These are phyloP conservation scores for Dipodascopsis uninucleata DNA, from an alignment of 805 yeast genomes.

Conservation along the genomic window DNA sequence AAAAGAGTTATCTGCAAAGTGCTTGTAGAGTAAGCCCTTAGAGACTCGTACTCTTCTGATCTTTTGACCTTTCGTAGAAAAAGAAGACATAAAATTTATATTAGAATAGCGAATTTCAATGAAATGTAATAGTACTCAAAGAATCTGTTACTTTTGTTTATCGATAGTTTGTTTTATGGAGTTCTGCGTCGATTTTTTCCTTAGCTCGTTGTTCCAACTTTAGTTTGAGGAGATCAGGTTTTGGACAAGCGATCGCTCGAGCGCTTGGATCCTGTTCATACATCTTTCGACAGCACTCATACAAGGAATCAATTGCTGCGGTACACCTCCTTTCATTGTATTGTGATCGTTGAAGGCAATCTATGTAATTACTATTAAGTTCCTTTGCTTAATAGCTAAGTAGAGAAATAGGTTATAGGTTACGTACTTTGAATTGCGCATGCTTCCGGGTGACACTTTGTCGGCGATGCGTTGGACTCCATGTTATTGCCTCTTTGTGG, in stretches of 20 bases:
- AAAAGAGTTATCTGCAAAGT: too few species aligned
- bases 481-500: too few species aligned
- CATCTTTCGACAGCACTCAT: constrained; percentile 68
- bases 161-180: constrained; percentile 31
- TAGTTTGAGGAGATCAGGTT: constrained; percentile 54
- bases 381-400: background rate
- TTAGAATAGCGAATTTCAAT: too few species aligned
- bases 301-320: constrained; percentile 61
- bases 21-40: too few species aligned
- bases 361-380: constrained; percentile 33
- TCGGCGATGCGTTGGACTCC: too few species aligned
- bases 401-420: constrained; percentile 30
- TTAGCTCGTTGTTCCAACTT: constrained; percentile 62
- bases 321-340: constrained; percentile 77
- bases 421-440: constrained; percentile 67
- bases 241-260: constrained; percentile 74
- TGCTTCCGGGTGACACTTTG: constrained; percentile 69
- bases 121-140: too few species aligned
- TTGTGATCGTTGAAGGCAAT: constrained; percentile 58
- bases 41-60: too few species aligned
- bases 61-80: too few species aligned
- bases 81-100: too few species aligned
- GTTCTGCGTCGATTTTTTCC: constrained; percentile 57
- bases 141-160: constrained; percentile 1
- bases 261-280: constrained; percentile 62